phyloP scores from a whole-genome alignment of 805 yeast species.

The Teunomyces panamensis region DNA sequence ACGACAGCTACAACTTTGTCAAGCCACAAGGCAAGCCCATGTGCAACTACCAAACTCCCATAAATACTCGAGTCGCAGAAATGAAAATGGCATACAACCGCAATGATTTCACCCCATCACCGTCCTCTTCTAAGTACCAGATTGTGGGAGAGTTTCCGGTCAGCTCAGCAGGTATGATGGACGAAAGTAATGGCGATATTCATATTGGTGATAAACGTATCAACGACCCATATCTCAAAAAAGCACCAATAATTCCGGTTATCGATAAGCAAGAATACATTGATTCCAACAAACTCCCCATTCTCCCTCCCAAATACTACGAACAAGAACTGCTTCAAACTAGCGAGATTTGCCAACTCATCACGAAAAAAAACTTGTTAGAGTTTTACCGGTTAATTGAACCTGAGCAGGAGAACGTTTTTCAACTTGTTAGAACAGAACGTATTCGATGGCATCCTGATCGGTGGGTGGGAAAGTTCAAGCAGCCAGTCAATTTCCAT shows the following conservation, averaged over 20 bases:
- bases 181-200: constrained; percentile 28
- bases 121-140: constrained; percentile 15
- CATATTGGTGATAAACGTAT: constrained; percentile 40
- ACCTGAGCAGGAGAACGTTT: constrained; percentile 13
- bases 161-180: constrained; percentile 30
- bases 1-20: constrained; percentile 45
- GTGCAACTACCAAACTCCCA: constrained; percentile 18
- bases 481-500: constrained; percentile 7
- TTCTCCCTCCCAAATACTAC: constrained; percentile 11
- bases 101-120: constrained; percentile 9
- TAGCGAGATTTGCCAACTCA: constrained; percentile 11
- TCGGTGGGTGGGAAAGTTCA: constrained; percentile 41
- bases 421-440: constrained; percentile 41
- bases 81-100: constrained; percentile 11
- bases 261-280: constrained; percentile 6
- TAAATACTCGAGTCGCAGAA: constrained; percentile 6
- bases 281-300: constrained; percentile 6
- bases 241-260: not conserved
- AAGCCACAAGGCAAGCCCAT: constrained; percentile 20
- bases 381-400: constrained; percentile 26
- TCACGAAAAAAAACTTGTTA: constrained; percentile 21
- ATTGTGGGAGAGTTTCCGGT: constrained; percentile 32
- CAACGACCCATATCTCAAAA: constrained; percentile 25
- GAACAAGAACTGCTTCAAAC: constrained; percentile 6
- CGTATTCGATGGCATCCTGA: constrained; percentile 74